These are phyloP conservation scores for Claviceps monticola DNA, from an alignment of 2,329 filamentous ascomycete species.

Conservation along the genomic window DNA sequence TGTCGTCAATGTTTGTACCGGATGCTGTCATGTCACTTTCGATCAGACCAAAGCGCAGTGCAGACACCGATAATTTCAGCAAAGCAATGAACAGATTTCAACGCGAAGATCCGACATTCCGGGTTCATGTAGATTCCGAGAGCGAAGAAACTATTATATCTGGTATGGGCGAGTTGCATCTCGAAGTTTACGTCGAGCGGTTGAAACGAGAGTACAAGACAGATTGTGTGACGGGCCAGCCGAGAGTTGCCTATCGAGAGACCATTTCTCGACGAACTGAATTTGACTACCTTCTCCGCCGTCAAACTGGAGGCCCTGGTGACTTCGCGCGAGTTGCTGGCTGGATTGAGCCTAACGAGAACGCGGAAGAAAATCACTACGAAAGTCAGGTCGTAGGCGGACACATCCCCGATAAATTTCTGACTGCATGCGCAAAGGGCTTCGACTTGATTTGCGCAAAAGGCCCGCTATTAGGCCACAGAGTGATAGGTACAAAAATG, in stretches of 20 bases:
- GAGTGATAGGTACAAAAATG: slow-evolving; percentile 81
- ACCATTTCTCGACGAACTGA: slow-evolving; percentile 68
- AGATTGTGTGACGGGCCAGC: slow-evolving; percentile 89
- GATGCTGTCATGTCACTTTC: slow-evolving; percentile 97
- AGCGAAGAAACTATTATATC: slow-evolving; percentile 95
- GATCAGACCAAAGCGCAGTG: slow-evolving; percentile 88
- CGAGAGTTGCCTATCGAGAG: slow-evolving; percentile 93
- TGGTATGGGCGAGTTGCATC: slow-evolving; percentile 93
- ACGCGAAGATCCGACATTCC: slow-evolving; percentile 94
- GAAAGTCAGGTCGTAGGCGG: slow-evolving; percentile 80
- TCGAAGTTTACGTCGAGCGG: slow-evolving; percentile 95
- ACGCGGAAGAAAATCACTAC: slow-evolving; percentile 64
- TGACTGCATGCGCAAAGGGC: slow-evolving; percentile 89
- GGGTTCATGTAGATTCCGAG: slow-evolving; percentile 82
- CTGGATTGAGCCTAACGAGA: slow-evolving; percentile 73
- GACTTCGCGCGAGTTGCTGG: slow-evolving; percentile 90
- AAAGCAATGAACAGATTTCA: slow-evolving; percentile 99
- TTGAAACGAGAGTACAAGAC: slow-evolving; percentile 95
- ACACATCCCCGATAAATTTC: slow-evolving; percentile 86
- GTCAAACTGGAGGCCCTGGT: slow-evolving; percentile 89
- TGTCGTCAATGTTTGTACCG: slow-evolving; percentile 96
- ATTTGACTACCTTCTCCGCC: slow-evolving; percentile 89
- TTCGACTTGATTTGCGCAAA: slow-evolving; percentile 73
- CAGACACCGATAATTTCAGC: slow-evolving; percentile 85
- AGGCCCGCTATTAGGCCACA: slow-evolving; percentile 85